Conservation (phyloP, 2,329 filamentous ascomycete species). For the Xylaria sp. region DNA sequence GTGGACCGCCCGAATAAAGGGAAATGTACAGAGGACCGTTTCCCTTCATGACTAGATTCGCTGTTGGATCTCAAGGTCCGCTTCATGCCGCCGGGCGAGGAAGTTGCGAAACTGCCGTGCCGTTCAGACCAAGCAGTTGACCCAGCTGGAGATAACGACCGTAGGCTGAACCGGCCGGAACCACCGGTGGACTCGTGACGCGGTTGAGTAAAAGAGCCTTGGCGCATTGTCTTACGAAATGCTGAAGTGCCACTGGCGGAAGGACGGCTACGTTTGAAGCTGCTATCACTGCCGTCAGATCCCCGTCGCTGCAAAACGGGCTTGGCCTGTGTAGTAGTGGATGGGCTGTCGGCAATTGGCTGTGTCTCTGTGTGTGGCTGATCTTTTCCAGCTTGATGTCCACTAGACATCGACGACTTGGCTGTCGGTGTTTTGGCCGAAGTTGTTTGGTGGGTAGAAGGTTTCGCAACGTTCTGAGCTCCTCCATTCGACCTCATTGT, state of each 20-base stretch:
- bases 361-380: constrained; percentile 24
- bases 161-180: constrained; percentile 74
- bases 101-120: constrained; percentile 55
- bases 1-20: constrained; percentile 58
- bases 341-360: constrained; percentile 27
- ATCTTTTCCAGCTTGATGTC: constrained; percentile 20
- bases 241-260: constrained; percentile 61
- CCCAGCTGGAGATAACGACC: constrained; percentile 75
- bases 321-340: constrained; percentile 27
- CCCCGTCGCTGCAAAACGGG: constrained; percentile 61
- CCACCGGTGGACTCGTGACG: constrained; percentile 54
- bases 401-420: constrained; percentile 25
- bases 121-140: constrained; percentile 62
- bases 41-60: constrained; percentile 52
- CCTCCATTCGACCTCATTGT: constrained; percentile 44
- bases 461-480: constrained; percentile 19
- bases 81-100: constrained; percentile 55
- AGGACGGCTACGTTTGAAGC: constrained; percentile 76
- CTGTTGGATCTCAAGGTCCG: constrained; percentile 57
- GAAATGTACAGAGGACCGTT: constrained; percentile 54
- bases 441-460: constrained; percentile 26
- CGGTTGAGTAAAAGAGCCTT: constrained; percentile 52
- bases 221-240: constrained; percentile 81
- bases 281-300: constrained; percentile 80
- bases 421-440: constrained; percentile 28